These are phyloP conservation scores for Spirogloea muscicola DNA, from an alignment of 139 green algal genomes.

Conservation along the genomic window DNA sequence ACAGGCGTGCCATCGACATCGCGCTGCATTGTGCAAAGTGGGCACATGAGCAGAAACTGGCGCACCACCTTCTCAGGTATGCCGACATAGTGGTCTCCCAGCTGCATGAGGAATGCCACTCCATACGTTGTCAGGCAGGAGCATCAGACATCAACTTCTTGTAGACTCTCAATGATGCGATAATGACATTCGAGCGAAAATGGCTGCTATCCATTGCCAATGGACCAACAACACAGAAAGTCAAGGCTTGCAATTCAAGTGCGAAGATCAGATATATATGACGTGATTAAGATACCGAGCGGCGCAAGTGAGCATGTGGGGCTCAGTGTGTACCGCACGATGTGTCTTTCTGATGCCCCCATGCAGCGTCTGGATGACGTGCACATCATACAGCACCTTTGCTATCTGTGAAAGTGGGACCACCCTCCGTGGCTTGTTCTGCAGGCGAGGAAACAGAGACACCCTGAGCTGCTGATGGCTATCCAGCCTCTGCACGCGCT, in stretches of 20 bases:
- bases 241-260: too few relatives aligned
- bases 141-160: too few relatives aligned
- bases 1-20: neutral
- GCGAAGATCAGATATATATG: too few relatives aligned
- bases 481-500: neutral
- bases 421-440: conserved; percentile 5
- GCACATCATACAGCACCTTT: conserved; percentile 4
- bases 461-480: neutral
- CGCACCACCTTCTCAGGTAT: conserved; percentile 21
- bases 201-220: too few relatives aligned
- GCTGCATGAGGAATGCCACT: neutral
- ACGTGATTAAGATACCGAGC: too few relatives aligned
- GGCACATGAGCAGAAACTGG: conserved; percentile 23
- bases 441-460: neutral
- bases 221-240: too few relatives aligned
- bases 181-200: too few relatives aligned
- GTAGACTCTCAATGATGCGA: too few relatives aligned
- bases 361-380: conserved; percentile 7
- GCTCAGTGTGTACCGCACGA: conserved; percentile 6
- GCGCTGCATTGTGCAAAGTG: neutral
- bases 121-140: too few relatives aligned
- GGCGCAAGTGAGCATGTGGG: too few relatives aligned
- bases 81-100: conserved; percentile 13
- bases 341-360: conserved; percentile 28
- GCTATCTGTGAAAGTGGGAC: neutral